These are phyloP conservation scores for Dictyostelium citrinum DNA, from an alignment of 78 protist genomes.

Conservation along the genomic window DNA sequence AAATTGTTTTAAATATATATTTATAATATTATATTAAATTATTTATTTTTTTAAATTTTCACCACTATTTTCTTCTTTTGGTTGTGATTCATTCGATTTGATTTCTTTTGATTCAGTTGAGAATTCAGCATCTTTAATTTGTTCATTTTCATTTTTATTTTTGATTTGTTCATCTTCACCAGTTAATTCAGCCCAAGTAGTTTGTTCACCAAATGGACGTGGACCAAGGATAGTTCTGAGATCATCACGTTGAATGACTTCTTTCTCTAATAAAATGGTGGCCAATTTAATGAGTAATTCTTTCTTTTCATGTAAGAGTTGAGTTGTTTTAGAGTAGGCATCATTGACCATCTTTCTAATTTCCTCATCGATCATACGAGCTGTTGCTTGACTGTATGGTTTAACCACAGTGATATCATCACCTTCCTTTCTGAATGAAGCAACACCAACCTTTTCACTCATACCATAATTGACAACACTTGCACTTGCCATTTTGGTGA, in stretches of 20 bases:
- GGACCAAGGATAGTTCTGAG: constrained; percentile 83
- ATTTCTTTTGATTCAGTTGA: not conserved
- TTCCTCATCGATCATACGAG: constrained; percentile 85
- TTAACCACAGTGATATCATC: constrained; percentile 68
- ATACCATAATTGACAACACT: constrained; percentile 89
- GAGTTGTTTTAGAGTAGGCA: constrained; percentile 69
- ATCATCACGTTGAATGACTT: constrained; percentile 88
- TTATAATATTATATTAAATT: not conserved
- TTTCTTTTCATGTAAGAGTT: constrained; percentile 75
- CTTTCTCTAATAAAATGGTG: constrained; percentile 86
- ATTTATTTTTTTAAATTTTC: not conserved
- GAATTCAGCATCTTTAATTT: not conserved
- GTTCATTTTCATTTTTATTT: not conserved
- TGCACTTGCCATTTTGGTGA: constrained; percentile 78
- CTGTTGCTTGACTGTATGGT: constrained; percentile 91
- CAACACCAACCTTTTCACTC: constrained; percentile 85
- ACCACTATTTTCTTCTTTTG: not conserved
- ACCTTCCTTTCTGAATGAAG: constrained; percentile 81
- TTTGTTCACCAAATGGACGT: constrained; percentile 83
- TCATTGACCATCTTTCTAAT: constrained; percentile 72
- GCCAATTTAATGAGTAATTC: constrained; percentile 82
- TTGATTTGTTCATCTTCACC: constrained; percentile 25
- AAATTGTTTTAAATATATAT: not conserved
- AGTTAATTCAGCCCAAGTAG: constrained; percentile 72
- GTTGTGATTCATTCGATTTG: too few relatives aligned